phyloP scores from a whole-genome alignment of 1,139 yeast genomes.

The Yamadazyma taylorii region DNA sequence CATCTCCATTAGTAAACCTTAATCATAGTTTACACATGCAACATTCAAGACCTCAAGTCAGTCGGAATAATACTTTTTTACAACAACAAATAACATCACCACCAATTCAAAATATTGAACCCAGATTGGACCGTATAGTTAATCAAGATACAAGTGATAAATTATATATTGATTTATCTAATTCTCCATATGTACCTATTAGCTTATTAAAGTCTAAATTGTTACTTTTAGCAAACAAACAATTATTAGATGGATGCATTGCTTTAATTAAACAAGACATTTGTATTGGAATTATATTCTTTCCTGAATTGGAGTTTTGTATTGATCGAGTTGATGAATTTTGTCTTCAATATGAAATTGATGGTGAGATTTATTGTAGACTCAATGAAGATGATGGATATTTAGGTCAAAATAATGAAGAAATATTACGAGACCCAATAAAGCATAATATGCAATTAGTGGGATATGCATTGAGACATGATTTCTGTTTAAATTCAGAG shows the following conservation, averaged over 20 bases:
- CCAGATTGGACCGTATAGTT: neutral
- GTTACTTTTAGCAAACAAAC: conserved; percentile 35
- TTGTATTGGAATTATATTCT: conserved; percentile 52
- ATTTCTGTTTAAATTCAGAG: conserved; percentile 5
- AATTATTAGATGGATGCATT: conserved; percentile 55
- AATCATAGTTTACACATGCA: neutral
- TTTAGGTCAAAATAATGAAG: conserved; percentile 9
- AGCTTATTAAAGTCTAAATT: conserved; percentile 35
- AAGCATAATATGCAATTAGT: conserved; percentile 16
- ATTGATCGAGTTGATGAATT: conserved; percentile 46
- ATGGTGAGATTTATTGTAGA: conserved; percentile 36
- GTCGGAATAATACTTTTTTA: conserved; percentile 10
- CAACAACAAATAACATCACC: too few species aligned
- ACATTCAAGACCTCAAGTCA: conserved; percentile 2
- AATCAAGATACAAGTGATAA: conserved; percentile 15
- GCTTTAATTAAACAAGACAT: conserved; percentile 40
- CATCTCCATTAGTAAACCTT: neutral
- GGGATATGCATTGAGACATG: conserved; percentile 4
- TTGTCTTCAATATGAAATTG: conserved; percentile 25
- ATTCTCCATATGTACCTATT: conserved; percentile 36
- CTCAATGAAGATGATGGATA: conserved; percentile 22
- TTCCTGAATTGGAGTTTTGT: conserved; percentile 54
- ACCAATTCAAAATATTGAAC: too few species aligned
- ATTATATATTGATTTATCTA: conserved; percentile 38
- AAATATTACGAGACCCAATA: conserved; percentile 9